A percentile compares a stretch with the other conserved stretches of the same genome.
phyloP scores from a whole-genome alignment of 129 eudicot genomes.

The Pseudognaphalium luteoalbum region DNA sequence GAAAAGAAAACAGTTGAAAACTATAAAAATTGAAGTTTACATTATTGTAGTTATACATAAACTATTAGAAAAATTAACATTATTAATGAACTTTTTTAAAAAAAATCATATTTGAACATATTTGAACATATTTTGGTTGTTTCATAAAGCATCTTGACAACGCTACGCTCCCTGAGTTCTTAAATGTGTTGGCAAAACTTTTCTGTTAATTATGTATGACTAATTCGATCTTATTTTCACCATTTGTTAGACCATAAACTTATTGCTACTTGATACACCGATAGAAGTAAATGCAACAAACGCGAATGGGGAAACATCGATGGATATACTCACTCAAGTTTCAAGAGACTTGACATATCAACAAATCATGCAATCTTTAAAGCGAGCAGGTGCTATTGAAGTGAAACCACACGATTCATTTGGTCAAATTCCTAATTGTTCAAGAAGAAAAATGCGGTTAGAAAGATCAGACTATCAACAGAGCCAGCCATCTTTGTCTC shows the following conservation, averaged over 20 bases:
- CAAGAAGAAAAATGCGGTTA: neutral
- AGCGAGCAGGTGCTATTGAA: slow-evolving; percentile 31
- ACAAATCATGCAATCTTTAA: slow-evolving; percentile 29
- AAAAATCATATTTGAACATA: no score
- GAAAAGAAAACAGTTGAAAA: no score
- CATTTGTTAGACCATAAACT: slow-evolving; percentile 33
- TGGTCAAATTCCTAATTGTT: neutral
- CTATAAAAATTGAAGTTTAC: no score
- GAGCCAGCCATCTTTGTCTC: neutral
- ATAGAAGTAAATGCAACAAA: slow-evolving; percentile 38
- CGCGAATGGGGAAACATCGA: slow-evolving; percentile 30
- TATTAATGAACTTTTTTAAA: no score
- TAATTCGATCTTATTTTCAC: neutral
- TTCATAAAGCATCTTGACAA: no score
- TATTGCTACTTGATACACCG: slow-evolving; percentile 29
- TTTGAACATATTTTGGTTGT: no score
- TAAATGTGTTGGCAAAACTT: no score
- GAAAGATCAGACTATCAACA: neutral
- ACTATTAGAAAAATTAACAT: no score
- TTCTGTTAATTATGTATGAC: neutral
- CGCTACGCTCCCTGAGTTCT: neutral
- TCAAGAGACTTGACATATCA: slow-evolving; percentile 29
- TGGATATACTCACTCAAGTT: slow-evolving; percentile 34
- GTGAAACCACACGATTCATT: neutral
- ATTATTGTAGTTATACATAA: no score